phyloP scores from a whole-genome alignment of 2,329 filamentous ascomycete species.

The Coniochaeta ligniaria region DNA sequence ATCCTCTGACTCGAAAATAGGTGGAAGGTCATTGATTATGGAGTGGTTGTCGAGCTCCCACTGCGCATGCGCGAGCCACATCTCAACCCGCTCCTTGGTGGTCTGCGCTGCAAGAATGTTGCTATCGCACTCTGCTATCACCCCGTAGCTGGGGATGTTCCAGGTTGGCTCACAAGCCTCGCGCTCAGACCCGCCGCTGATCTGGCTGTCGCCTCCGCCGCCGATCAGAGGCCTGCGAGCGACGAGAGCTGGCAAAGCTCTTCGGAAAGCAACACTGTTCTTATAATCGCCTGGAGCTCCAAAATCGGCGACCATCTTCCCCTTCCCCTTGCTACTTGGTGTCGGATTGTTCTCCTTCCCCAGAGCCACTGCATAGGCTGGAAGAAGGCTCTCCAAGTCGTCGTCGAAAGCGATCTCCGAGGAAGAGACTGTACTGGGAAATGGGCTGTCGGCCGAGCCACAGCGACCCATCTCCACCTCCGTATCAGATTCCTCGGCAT shows the following conservation, averaged over 20 bases:
- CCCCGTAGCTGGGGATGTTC: neutral
- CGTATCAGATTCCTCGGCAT: neutral
- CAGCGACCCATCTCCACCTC: neutral
- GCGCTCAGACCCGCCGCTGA: neutral
- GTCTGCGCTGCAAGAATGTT: neutral
- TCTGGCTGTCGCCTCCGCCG: neutral
- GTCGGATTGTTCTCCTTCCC: neutral
- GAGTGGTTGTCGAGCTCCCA: neutral
- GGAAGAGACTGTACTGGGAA: neutral
- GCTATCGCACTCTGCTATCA: neutral
- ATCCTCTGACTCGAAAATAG: neutral
- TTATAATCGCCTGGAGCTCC: neutral
- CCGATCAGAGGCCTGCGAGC: neutral
- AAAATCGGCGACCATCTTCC: neutral
- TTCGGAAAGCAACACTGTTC: neutral
- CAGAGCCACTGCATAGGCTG: neutral
- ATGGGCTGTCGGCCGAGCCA: neutral
- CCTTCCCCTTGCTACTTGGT: neutral
- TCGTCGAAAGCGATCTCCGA: neutral
- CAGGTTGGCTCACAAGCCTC: neutral
- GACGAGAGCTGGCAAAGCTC: neutral
- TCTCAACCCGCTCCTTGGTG: neutral
- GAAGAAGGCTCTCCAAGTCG: neutral
- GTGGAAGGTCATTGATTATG: neutral
- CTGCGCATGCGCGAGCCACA: neutral